Evolutionary conservation across 2,329 filamentous ascomycete genomes (phyloP).

Genomic region (Penicillium carneum): DNA sequence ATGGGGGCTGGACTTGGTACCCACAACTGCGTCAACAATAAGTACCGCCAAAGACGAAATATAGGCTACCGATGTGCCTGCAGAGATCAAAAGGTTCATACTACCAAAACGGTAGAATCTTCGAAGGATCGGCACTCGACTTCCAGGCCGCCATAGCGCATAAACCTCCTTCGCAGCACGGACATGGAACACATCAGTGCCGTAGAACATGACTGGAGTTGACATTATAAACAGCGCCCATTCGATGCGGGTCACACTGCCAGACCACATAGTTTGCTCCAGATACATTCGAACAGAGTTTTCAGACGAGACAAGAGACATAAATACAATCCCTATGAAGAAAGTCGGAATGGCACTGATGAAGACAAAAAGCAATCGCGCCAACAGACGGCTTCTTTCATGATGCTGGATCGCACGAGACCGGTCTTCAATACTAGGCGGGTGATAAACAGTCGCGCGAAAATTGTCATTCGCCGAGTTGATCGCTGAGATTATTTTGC

Average conservation of each 20-base stretch:
- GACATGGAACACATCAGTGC: conserved; percentile 82
- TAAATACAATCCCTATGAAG: conserved; percentile 86
- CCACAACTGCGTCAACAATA: conserved; percentile 61
- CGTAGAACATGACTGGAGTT: conserved; percentile 86
- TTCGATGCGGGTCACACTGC: conserved; percentile 75
- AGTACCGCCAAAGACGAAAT: conserved; percentile 81
- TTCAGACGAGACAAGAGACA: conserved; percentile 74
- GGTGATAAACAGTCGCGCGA: conserved; percentile 74
- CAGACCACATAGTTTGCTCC: conserved; percentile 73
- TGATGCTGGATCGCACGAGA: conserved; percentile 74
- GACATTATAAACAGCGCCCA: conserved; percentile 81
- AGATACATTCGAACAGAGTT: conserved; percentile 69
- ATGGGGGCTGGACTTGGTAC: conserved; percentile 55
- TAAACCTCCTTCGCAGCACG: conserved; percentile 79
- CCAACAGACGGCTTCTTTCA: conserved; percentile 72
- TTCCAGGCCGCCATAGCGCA: conserved; percentile 77
- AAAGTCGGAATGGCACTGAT: conserved; percentile 81
- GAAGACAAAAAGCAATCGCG: conserved; percentile 73
- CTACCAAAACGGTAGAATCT: conserved; percentile 92
- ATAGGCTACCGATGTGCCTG: conserved; percentile 88
- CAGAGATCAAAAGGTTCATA: conserved; percentile 92
- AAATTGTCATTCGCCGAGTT: conserved; percentile 71
- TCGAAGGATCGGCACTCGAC: conserved; percentile 73
- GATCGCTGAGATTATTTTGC: conserved; percentile 74
- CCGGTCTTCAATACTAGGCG: conserved; percentile 82